Evolutionary conservation across 1,139 yeast genomes (phyloP), one percentile per base, ranked within the genome.

Genomic region (Debaryomyces robertsiae): DNA sequence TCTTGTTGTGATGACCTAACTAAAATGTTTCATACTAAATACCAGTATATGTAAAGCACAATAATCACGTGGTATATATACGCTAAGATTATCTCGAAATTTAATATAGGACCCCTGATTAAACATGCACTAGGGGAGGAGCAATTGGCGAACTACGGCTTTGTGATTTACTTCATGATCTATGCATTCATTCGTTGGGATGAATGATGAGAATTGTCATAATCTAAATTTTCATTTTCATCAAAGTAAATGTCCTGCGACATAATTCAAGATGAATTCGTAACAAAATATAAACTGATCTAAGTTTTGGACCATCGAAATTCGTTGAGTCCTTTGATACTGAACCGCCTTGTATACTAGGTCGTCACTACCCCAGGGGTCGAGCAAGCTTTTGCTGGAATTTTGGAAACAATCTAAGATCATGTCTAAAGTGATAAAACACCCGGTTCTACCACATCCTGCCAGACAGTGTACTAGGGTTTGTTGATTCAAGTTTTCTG

Each of bases 381-480:
- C 52, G 37, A 52, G 44, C 42, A 55, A 39, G 18, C 48, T 36
- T 5, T 34, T 27, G 17, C 30, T 27, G 13, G 38, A 25, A 6
- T 40, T 39, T 7, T 46, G 41, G 9, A 59, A 42, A 30, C 53
- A 45, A 37, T 54, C 54, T 38, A 61, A 52, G 38, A 58, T 56
- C 50, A 57, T 52, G 46, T 63, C 69, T 14, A 84, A 55, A 1
- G 89, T 79, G 9, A 86, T 79, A 51, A 78, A 85, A 1, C 91
- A 84, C 2, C 95, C 95, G 0, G 94, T 81, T 46, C 95, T 67
- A 6, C 95, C 95, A 41, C 88, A 87, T 0, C 95, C 95, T 0
- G 95, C 95, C 3, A 90, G 82, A 55, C 95, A 86, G 58, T 86
- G 95, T 28, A 72, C 76, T 17, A 72, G 41, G 3, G 63, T 46